Base-by-base conservation (phyloP, 345 rosid genomes). In the Lepidium didymum region DNA sequence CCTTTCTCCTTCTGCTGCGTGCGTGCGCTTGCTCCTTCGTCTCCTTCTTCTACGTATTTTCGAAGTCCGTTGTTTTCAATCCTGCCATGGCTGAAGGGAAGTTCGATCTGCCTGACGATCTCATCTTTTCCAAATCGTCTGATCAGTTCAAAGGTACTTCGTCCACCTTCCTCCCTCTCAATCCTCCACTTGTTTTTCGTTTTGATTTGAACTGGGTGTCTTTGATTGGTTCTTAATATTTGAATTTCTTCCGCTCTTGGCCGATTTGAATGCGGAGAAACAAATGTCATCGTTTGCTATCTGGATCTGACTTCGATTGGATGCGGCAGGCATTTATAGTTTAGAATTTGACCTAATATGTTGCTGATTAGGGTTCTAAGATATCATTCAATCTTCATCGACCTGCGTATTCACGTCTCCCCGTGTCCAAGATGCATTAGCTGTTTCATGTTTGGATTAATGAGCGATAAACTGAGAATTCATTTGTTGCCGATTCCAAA, bases 31-130 rank as follows among this genome's bases (percentile, higher is more conserved):
- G 25, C 31, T 49, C 33, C 16, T 64, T 46, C 65, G 7, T 31
- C 50, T 41, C 38, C 38, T 23, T 60, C 57, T 67, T 35, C 11
- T 23, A 12, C 47, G 37, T 43, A 42, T 46, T 10, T 56, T 51
- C 57, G n/a, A 40, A 56, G 34, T 74, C 44, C 18, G 7, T 68
- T 46, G 63, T 36, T 27, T 44, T 21, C 52, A 21, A 59, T 62
- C 63, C 53, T 42, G 42, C 81, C 43, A 91, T 91, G 97, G 89
- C 96, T 27, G 82, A 79, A 53, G 79, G 83, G 56, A 91, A 86
- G 93, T 72, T 85, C 81, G 86, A 91, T 85, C 91, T 88, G 35
- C 92, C 87, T 10, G 93, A 86, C 76, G 95, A 86, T 85, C 86
- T 90, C 72, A 81, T 86, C 70, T 47, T 84, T 15, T 80, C 87